Evolutionary conservation across 805 yeast species (phyloP), one percentile per base, ranked within the genome.

Genomic region (Candida corydali): DNA sequence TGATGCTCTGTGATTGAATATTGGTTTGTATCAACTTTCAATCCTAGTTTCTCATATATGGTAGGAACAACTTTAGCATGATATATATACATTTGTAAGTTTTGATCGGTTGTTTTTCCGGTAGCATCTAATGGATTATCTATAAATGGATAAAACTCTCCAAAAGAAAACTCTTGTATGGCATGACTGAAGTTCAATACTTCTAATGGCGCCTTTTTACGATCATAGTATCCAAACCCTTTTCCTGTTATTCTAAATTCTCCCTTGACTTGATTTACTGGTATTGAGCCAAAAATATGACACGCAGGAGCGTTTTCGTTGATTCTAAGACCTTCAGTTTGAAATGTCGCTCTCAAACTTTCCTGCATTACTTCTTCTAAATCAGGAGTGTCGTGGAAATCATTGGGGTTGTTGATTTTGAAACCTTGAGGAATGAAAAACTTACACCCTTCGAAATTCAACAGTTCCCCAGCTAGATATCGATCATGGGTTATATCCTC

Each of bases 121-220:
- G 91, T 81, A 32, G 69, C 70, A 57, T 93, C 98, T 44, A 93
- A 70, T n/a, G 96, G 95, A 53, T 91, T 91, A 47, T 82, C 73
- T 44, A 89, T 70, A 48, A 75, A 82, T 3, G 98, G 97, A 52
- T 78, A 88, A 58, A 83, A 88, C 25, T 78, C 86, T 10, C 98
- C 98, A 61, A 81, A 91, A 8, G 97, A 87, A 44, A 88, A 76
- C 57, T 91, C 98, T 41, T 76, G 76, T 41, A 93, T 81, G 4
- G 78, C 77, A 59, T 93, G 98, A 1, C 95, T 75, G 54, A 91
- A 83, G 52, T 91, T 85, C 40, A 86, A 61, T 16, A 70, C 61
- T 26, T 76, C 76, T 6, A 51, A 23, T 1, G 75, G 76, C 8
- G 72, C 68, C 29, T 61, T 59, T 31, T 75, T 63, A 40, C 75